These are phyloP conservation scores for Heliamphora exappendiculata DNA, from an alignment of 148 eudicot species.

Conservation along the genomic window DNA sequence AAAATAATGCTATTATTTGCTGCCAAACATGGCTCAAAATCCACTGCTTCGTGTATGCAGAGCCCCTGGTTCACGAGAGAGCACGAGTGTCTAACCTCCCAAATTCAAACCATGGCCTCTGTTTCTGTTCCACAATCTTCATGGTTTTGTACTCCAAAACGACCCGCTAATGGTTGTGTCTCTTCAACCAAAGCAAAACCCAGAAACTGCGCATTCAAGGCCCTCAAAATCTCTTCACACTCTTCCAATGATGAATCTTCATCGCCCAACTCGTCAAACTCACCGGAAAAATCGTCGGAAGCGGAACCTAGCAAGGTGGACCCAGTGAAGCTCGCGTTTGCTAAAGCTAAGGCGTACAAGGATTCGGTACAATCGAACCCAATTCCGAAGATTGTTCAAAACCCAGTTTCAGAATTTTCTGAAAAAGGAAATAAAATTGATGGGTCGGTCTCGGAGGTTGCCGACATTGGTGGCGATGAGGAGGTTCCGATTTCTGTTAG, in stretches of 20 bases:
- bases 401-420: slow-evolving; percentile 13
- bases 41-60: background rate
- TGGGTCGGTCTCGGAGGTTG: slow-evolving; percentile 23
- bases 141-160: slow-evolving; percentile 30
- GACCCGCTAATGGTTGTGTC: background rate
- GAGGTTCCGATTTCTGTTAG: slow-evolving; percentile 29
- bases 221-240: slow-evolving; percentile 29
- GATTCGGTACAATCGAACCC: slow-evolving; percentile 21
- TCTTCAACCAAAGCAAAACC: slow-evolving; percentile 11
- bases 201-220: slow-evolving; percentile 23
- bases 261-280: slow-evolving; percentile 22
- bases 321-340: slow-evolving; percentile 48
- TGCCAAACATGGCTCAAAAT: background rate
- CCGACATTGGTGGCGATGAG: slow-evolving; percentile 9
- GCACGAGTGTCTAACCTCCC: background rate
- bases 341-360: slow-evolving; percentile 49
- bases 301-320: slow-evolving; percentile 17
- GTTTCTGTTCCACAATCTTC: slow-evolving; percentile 32
- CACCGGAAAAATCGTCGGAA: slow-evolving; percentile 7
- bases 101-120: slow-evolving; percentile 27
- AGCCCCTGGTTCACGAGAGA: background rate
- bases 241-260: slow-evolving; percentile 30
- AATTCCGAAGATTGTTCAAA: slow-evolving; percentile 9
- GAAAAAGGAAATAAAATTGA: slow-evolving; percentile 9
- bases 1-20: no score